These are phyloP conservation scores for Arthrobotrys entomopaga DNA, from an alignment of 2,329 filamentous ascomycete species.

Conservation along the genomic window DNA sequence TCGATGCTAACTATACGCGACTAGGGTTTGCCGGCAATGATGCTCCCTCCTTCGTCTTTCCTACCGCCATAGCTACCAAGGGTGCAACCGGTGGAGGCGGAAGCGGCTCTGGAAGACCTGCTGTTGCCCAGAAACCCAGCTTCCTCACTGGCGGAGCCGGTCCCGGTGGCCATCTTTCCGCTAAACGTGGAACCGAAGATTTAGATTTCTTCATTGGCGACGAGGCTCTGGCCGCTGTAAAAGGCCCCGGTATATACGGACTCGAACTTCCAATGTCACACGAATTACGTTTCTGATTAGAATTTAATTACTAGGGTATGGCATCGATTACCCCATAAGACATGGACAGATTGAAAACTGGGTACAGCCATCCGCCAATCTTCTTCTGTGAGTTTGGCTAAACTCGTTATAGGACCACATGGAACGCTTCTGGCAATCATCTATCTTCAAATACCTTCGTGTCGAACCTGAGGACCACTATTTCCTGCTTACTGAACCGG, in stretches of 20 bases:
- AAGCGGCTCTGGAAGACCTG: conserved; percentile 84
- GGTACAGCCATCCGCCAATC: conserved; percentile 67
- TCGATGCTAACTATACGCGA: conserved; percentile 5
- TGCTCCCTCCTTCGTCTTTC: conserved; percentile 98
- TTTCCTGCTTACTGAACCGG: conserved; percentile 96
- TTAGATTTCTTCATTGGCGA: conserved; percentile 99
- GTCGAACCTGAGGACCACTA: conserved; percentile 99
- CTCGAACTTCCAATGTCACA: not conserved
- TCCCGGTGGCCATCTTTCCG: conserved; percentile 80
- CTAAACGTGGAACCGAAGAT: conserved; percentile 95
- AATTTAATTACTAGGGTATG: conserved; percentile 75
- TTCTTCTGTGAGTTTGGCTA: not conserved
- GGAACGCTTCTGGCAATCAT: conserved; percentile 99
- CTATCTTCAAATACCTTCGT: conserved; percentile 98
- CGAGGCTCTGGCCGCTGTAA: conserved; percentile 85
- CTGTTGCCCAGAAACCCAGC: conserved; percentile 92
- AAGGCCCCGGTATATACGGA: conserved; percentile 75
- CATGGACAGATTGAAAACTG: conserved; percentile 99
- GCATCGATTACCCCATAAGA: conserved; percentile 94
- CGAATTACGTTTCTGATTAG: not conserved
- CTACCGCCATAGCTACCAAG: conserved; percentile 97
- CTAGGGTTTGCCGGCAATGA: conserved; percentile 98
- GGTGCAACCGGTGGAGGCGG: conserved; percentile 74
- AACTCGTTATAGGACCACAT: conserved; percentile 80
- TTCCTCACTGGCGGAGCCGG: conserved; percentile 93